Percentiles rank a stretch among this genome's conserved stretches.
phyloP scores from a whole-genome alignment of 1,284 basidiomycete genomes.

The Trichosporon sp. region DNA sequence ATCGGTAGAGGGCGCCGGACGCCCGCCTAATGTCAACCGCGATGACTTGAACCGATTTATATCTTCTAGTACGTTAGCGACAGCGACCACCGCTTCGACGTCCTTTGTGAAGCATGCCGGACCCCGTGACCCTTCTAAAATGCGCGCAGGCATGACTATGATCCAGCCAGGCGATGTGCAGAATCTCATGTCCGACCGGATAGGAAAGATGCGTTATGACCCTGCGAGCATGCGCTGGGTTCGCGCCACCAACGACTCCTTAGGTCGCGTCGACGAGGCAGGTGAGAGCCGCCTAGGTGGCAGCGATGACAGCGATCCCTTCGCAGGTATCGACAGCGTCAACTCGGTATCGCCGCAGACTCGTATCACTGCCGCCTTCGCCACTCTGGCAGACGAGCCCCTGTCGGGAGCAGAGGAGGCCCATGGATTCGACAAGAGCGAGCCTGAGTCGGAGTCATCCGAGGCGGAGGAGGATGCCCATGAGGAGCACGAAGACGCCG shows the following conservation, averaged over 20 bases:
- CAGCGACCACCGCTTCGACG: slow-evolving; percentile 73
- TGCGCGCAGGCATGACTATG: slow-evolving; percentile 46
- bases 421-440: slow-evolving; percentile 21
- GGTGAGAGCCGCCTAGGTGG: slow-evolving; percentile 50
- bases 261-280: slow-evolving; percentile 50
- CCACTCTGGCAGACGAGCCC: not conserved
- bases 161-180: slow-evolving; percentile 76
- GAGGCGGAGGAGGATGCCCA: slow-evolving; percentile 5
- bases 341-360: slow-evolving; percentile 24
- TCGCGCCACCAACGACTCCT: slow-evolving; percentile 58
- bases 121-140: slow-evolving; percentile 55
- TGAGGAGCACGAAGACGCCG: slow-evolving; percentile 19
- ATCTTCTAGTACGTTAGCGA: slow-evolving; percentile 62
- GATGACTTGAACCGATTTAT: slow-evolving; percentile 83
- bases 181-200: slow-evolving; percentile 66
- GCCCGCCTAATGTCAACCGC: slow-evolving; percentile 31
- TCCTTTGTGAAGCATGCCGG: slow-evolving; percentile 83
- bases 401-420: not conserved
- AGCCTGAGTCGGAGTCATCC: slow-evolving; percentile 11
- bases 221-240: slow-evolving; percentile 79
- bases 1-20: slow-evolving; percentile 28
- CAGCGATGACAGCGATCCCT: slow-evolving; percentile 71
- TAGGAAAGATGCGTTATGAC: slow-evolving; percentile 86
- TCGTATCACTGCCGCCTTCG: not conserved
- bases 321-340: slow-evolving; percentile 81